These are phyloP conservation scores for Taphrina flavorubra DNA, from an alignment of 1,139 yeast species.

Conservation along the genomic window DNA sequence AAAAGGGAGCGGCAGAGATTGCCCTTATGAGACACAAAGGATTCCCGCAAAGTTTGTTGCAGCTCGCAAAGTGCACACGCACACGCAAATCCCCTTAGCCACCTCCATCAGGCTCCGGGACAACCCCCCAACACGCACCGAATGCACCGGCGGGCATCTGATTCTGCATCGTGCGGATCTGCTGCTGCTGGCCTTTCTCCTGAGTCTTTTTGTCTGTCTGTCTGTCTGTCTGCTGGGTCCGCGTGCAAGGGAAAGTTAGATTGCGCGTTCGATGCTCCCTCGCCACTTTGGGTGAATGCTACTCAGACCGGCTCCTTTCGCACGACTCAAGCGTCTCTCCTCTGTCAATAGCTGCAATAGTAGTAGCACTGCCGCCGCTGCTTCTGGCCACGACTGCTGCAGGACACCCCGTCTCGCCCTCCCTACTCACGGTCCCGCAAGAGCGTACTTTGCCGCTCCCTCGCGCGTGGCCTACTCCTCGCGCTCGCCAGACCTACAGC, in stretches of 20 bases:
- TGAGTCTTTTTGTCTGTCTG: too few relatives aligned
- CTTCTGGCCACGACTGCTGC: neutral
- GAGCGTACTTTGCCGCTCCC: slow-evolving; percentile 18
- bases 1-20: neutral
- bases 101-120: neutral
- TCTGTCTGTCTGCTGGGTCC: too few relatives aligned
- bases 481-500: slow-evolving; percentile 25
- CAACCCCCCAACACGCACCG: too few relatives aligned
- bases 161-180: too few relatives aligned
- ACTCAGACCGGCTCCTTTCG: slow-evolving; percentile 21
- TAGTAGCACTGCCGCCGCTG: neutral
- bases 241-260: neutral
- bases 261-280: slow-evolving; percentile 9
- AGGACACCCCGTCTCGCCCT: neutral
- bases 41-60: too few relatives aligned
- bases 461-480: slow-evolving; percentile 21
- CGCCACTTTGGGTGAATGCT: slow-evolving; percentile 18
- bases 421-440: neutral
- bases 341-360: neutral
- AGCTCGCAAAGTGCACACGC: neutral
- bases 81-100: neutral
- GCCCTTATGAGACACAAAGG: neutral
- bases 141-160: too few relatives aligned
- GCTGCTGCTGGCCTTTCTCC: too few relatives aligned
- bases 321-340: slow-evolving; percentile 17